A percentile compares a stretch with the other conserved stretches of the same genome.
These are phyloP conservation scores for Fistulina hepatica DNA, from an alignment of 1,284 basidiomycete species.

Conservation along the genomic window DNA sequence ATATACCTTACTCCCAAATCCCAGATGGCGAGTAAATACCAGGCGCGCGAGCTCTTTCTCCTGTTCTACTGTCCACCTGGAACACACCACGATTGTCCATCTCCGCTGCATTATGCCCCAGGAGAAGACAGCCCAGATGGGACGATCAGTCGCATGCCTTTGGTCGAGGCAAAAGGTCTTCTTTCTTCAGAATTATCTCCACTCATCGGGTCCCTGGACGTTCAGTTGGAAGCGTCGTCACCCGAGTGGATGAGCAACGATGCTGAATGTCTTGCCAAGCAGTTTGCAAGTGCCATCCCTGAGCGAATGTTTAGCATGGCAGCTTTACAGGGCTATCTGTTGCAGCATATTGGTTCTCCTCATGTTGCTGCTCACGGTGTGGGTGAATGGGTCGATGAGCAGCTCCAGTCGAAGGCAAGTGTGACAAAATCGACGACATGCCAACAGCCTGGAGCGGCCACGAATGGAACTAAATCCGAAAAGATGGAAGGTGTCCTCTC, in stretches of 20 bases:
- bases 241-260: constrained; percentile 26
- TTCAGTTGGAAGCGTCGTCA: constrained; percentile 22
- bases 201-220: constrained; percentile 14
- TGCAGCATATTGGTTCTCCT: constrained; percentile 58
- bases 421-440: not conserved
- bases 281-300: constrained; percentile 50
- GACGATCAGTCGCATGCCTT: constrained; percentile 9
- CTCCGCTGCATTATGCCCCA: constrained; percentile 26
- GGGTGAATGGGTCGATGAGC: constrained; percentile 36
- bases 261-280: constrained; percentile 35
- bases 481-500: no score
- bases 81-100: constrained; percentile 2
- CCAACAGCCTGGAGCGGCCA: no score
- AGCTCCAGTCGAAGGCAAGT: constrained; percentile 18
- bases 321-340: constrained; percentile 61
- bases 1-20: no score
- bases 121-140: constrained; percentile 4
- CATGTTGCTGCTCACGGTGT: constrained; percentile 40
- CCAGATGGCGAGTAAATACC: constrained; percentile 55
- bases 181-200: constrained; percentile 2
- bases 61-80: constrained; percentile 40
- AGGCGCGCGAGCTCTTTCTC: constrained; percentile 51
- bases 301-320: constrained; percentile 65
- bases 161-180: constrained; percentile 10
- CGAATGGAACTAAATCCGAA: no score